phyloP scores from a whole-genome alignment of 2,329 filamentous ascomycete species.

The Pseudopyricularia javanii region DNA sequence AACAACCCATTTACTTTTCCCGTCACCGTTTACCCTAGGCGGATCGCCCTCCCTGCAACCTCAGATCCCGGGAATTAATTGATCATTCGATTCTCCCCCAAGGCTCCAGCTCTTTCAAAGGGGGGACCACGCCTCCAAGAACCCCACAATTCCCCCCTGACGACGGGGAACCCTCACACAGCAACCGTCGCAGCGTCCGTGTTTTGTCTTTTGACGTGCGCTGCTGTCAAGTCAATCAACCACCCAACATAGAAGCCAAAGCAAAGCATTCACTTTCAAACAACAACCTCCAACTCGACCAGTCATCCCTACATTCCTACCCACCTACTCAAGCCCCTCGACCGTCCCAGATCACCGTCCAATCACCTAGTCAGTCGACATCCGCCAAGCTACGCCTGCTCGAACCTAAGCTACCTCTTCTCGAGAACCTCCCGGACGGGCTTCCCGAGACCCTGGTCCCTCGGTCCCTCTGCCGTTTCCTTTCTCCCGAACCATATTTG shows the following conservation, averaged over 20 bases:
- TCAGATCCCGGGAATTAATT: not conserved
- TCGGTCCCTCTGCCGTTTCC: not conserved
- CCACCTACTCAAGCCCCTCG: not conserved
- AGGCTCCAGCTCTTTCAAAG: not conserved
- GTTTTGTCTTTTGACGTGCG: not conserved
- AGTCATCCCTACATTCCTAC: not conserved
- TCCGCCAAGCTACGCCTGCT: not conserved
- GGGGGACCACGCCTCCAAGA: no score
- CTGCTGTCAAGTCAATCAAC: not conserved
- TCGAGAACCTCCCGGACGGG: not conserved
- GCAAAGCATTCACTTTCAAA: not conserved
- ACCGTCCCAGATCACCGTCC: not conserved
- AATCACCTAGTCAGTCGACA: not conserved
- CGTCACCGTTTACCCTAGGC: not conserved
- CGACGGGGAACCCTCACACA: conserved; percentile 1
- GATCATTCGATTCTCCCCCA: not conserved
- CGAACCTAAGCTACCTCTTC: not conserved
- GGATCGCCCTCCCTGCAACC: not conserved
- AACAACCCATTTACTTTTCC: not conserved
- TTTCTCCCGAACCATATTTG: not conserved
- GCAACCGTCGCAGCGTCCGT: conserved; percentile 2
- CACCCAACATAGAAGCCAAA: not conserved
- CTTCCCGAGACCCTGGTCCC: not conserved
- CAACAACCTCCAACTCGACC: not conserved
- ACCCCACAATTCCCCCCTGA: conserved; percentile 1